Conservation (phyloP, 805 yeast species). For the Candida rishiriensis region DNA sequence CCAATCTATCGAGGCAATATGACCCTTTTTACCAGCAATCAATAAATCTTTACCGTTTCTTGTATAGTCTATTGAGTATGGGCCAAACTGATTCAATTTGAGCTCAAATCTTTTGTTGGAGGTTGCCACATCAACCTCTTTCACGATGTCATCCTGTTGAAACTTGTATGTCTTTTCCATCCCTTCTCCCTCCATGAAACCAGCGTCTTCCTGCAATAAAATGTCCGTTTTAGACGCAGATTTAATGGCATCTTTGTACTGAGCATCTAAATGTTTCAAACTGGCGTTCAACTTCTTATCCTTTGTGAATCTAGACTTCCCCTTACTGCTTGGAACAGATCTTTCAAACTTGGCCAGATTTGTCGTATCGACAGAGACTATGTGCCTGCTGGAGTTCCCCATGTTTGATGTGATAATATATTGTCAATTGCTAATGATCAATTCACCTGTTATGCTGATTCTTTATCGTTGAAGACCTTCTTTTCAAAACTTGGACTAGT, state of each 20-base stretch:
- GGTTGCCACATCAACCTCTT: conserved; percentile 73
- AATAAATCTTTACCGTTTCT: conserved; percentile 84
- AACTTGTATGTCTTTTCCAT: conserved; percentile 91
- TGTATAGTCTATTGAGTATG: conserved; percentile 76
- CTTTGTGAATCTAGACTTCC: conserved; percentile 35
- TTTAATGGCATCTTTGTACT: conserved; percentile 71
- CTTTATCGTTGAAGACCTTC: no score
- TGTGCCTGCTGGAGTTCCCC: not conserved
- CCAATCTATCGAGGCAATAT: conserved; percentile 96
- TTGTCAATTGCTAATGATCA: no score
- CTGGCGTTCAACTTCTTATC: conserved; percentile 63
- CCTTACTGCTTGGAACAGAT: conserved; percentile 5
- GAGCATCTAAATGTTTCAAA: conserved; percentile 61
- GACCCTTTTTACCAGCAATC: conserved; percentile 89
- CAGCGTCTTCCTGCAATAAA: conserved; percentile 77
- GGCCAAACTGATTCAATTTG: conserved; percentile 74
- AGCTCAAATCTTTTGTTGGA: conserved; percentile 72
- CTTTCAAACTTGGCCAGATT: conserved; percentile 11
- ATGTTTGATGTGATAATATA: not conserved
- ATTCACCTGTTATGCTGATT: no score
- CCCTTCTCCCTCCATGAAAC: conserved; percentile 89
- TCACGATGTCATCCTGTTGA: conserved; percentile 70
- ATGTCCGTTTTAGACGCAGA: conserved; percentile 86
- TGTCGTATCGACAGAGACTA: conserved; percentile 4
- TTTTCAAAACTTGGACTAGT: no score